phyloP scores from a whole-genome alignment of 371 early-diverging fungal genomes.

The Zancudomyces culisetae region DNA sequence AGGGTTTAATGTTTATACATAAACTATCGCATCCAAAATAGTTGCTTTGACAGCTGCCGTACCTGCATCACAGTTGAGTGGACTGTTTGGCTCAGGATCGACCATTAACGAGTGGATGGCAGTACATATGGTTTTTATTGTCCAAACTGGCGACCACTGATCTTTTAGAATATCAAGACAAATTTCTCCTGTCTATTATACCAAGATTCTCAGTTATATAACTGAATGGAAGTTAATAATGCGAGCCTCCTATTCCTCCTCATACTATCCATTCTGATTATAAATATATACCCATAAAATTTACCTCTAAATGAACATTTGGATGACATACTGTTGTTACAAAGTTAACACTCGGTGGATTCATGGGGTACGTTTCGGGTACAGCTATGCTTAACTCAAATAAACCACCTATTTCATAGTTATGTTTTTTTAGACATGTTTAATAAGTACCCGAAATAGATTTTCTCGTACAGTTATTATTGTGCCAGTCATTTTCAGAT shows the following conservation, averaged over 20 bases:
- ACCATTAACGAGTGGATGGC: constrained; percentile 50
- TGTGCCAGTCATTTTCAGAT: too few relatives aligned
- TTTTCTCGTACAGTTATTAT: too few relatives aligned
- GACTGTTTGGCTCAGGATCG: constrained; percentile 65
- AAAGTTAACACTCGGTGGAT: constrained; percentile 48
- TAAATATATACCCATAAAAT: background rate
- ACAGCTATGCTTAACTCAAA: constrained; percentile 17
- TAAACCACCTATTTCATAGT: too few relatives aligned
- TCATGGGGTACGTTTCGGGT: constrained; percentile 39
- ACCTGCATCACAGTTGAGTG: constrained; percentile 78
- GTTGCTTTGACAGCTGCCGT: background rate
- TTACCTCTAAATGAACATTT: constrained; percentile 43
- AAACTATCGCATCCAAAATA: background rate
- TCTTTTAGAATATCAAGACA: constrained; percentile 65
- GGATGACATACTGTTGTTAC: constrained; percentile 67
- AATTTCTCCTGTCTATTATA: constrained; percentile 46
- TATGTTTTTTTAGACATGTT: too few relatives aligned
- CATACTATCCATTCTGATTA: constrained; percentile 16
- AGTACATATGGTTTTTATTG: constrained; percentile 42
- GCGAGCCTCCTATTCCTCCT: background rate
- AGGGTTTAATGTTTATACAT: background rate
- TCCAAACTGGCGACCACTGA: constrained; percentile 74
- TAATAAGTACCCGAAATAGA: too few relatives aligned
- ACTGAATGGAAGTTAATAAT: background rate
- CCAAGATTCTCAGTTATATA: background rate